These are phyloP conservation scores for Trichoderma aggressivum DNA, from an alignment of 2,329 filamentous ascomycete species.

Conservation along the genomic window DNA sequence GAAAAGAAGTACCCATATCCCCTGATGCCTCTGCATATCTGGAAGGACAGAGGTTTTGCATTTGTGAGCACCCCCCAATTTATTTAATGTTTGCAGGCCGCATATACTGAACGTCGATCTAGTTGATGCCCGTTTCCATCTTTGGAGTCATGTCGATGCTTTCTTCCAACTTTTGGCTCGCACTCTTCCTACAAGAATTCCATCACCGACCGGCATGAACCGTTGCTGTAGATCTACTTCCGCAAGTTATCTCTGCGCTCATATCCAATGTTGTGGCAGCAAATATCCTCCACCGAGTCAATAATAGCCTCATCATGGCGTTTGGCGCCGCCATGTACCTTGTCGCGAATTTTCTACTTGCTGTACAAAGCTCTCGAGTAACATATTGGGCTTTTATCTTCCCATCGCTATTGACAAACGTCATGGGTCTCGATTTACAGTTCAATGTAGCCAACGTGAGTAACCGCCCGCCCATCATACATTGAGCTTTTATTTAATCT, in stretches of 20 bases:
- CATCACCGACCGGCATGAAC: neutral
- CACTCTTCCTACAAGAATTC: neutral
- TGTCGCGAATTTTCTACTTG: neutral
- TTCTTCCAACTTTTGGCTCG: conserved; percentile 4
- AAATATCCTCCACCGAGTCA: neutral
- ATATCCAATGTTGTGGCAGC: neutral
- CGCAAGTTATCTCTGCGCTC: neutral
- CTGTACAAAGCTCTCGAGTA: neutral
- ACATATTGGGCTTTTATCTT: conserved; percentile 5
- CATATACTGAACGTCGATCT: neutral
- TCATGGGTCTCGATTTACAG: neutral
- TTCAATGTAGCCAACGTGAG: conserved; percentile 1
- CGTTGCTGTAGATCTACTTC: neutral
- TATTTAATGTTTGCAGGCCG: fast-evolving
- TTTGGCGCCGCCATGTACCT: neutral
- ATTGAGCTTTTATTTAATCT: neutral
- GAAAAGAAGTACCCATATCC: neutral
- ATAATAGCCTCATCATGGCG: neutral
- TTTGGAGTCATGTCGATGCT: conserved; percentile 5
- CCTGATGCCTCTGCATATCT: too few species aligned
- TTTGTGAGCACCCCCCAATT: neutral
- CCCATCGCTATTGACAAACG: neutral
- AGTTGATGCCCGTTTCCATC: neutral
- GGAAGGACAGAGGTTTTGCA: too few species aligned
- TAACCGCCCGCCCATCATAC: too few species aligned